Evolutionary conservation across 2,329 filamentous ascomycete species (phyloP).

Genomic region (Ambrosiella xylebori): DNA sequence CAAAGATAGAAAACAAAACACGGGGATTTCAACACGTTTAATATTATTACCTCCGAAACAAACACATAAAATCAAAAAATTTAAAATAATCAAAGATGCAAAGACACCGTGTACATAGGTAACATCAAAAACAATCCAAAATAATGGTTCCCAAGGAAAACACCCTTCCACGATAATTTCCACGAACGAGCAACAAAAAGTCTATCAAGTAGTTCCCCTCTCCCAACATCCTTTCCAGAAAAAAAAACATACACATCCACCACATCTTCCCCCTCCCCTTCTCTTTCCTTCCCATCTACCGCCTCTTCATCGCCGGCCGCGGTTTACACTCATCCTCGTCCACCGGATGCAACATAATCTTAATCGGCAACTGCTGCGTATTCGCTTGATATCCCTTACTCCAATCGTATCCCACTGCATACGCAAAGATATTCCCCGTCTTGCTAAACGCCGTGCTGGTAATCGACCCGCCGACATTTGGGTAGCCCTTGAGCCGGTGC

Average conservation of each 20-base stretch:
- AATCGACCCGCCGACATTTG: constrained; percentile 70
- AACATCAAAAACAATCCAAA: neutral
- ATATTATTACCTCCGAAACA: neutral
- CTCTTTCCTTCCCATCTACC: constrained; percentile 22
- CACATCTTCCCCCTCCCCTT: neutral
- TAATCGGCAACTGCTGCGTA: constrained; percentile 54
- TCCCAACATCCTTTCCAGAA: too few species aligned
- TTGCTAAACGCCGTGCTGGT: constrained; percentile 82
- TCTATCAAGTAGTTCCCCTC: neutral
- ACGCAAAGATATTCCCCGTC: constrained; percentile 68
- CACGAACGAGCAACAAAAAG: too few species aligned
- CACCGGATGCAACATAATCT: constrained; percentile 73
- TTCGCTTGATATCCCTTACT: constrained; percentile 87
- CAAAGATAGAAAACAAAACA: neutral
- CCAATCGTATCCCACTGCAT: constrained; percentile 94
- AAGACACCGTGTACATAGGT: neutral
- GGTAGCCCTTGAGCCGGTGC: constrained; percentile 78
- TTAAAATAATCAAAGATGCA: neutral
- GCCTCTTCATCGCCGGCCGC: constrained; percentile 41
- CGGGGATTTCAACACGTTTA: neutral
- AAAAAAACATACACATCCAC: neutral
- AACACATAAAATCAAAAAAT: constrained; percentile 2
- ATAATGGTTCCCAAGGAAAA: neutral
- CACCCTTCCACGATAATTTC: neutral
- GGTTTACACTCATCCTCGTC: constrained; percentile 44